These are phyloP conservation scores for Ananas comosus DNA, from an alignment of 176 grass and related monocot species.

Conservation along the genomic window DNA sequence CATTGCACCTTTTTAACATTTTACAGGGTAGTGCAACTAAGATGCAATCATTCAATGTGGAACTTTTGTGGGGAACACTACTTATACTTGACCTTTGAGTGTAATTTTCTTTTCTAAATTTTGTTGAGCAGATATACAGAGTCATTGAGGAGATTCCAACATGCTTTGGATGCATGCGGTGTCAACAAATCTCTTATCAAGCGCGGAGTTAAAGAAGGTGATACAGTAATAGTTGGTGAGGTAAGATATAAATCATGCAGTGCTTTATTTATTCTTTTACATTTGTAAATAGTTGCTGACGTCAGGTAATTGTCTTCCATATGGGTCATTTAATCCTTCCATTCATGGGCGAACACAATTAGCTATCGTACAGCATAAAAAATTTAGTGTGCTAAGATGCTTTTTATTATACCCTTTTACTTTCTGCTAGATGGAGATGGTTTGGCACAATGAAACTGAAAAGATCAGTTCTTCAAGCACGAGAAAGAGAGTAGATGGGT, in stretches of 20 bases:
- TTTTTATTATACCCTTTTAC: neutral
- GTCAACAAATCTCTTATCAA: slow-evolving; percentile 74
- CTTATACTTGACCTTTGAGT: neutral
- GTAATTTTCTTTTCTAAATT: neutral
- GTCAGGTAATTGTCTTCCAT: slow-evolving; percentile 2
- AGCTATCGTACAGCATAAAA: too few species aligned
- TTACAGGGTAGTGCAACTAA: too few species aligned
- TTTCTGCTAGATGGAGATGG: slow-evolving; percentile 44
- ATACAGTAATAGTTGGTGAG: slow-evolving; percentile 70
- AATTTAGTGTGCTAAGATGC: neutral
- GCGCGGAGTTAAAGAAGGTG: slow-evolving; percentile 80
- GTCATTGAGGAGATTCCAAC: slow-evolving; percentile 77
- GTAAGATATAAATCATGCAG: slow-evolving; percentile 28
- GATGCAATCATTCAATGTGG: neutral
- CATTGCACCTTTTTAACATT: too few species aligned
- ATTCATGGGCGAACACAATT: neutral
- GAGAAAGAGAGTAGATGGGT: slow-evolving; percentile 15
- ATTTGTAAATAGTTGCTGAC: neutral
- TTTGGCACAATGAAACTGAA: slow-evolving; percentile 39
- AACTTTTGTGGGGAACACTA: neutral
- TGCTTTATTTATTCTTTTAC: neutral
- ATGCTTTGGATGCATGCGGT: slow-evolving; percentile 80
- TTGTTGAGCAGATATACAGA: slow-evolving; percentile 62
- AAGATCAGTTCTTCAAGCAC: slow-evolving; percentile 14
- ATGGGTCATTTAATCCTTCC: neutral